Conservation (phyloP, 2,329 filamentous ascomycete species). For the Talaromyces albobiverticillius region DNA sequence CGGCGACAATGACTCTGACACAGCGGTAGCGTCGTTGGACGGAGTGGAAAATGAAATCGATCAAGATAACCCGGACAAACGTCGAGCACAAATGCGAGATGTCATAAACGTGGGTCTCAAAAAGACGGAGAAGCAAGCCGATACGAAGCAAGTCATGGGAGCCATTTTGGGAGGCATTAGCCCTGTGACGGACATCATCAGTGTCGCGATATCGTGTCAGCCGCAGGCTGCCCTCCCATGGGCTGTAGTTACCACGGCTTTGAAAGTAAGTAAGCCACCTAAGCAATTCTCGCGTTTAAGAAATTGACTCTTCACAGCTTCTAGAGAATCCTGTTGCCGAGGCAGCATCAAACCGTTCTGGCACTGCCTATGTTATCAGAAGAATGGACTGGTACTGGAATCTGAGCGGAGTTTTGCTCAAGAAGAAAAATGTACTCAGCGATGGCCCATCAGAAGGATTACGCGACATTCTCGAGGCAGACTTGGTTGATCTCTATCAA, state of each 20-base stretch:
- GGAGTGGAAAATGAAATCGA: slow-evolving; percentile 3
- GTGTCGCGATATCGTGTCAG: background rate
- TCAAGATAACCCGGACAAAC: background rate
- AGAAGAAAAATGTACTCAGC: background rate
- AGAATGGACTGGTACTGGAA: slow-evolving; percentile 7
- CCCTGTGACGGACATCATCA: background rate
- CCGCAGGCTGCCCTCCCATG: slow-evolving; percentile 1
- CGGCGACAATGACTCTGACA: background rate
- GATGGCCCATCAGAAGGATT: background rate
- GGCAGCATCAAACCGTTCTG: background rate
- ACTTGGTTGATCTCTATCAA: slow-evolving; percentile 1
- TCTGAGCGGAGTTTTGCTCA: background rate
- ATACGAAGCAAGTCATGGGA: background rate
- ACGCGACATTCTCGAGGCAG: background rate
- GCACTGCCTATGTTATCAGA: background rate
- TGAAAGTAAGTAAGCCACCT: background rate
- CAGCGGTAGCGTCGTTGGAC: background rate
- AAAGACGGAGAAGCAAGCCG: slow-evolving; percentile 2
- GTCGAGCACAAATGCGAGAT: slow-evolving; percentile 1
- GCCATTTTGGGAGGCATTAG: background rate
- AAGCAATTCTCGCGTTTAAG: too few species aligned
- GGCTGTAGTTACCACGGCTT: background rate
- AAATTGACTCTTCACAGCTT: background rate
- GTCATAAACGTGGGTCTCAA: background rate
- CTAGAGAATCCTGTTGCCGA: background rate